Evolutionary conservation across 2,329 filamentous ascomycete genomes (phyloP).

Genomic region (Cordyceps javanica): DNA sequence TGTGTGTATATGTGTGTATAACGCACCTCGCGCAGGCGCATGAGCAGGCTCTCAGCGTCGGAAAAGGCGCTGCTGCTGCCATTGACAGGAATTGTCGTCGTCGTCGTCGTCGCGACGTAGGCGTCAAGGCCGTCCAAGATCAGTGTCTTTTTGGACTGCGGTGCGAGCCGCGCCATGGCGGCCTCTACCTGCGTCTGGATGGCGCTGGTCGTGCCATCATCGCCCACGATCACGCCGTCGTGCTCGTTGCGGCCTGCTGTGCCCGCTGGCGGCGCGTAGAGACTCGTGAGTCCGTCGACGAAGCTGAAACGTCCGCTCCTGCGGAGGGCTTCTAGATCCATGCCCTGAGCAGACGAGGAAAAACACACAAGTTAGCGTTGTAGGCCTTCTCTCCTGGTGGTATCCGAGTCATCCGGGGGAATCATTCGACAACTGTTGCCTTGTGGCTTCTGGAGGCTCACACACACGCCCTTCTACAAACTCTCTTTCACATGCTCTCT

Average conservation of each 20-base stretch:
- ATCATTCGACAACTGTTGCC: too few relatives aligned
- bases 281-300: conserved; percentile 64
- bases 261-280: conserved; percentile 35
- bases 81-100: too few relatives aligned
- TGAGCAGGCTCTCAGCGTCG: conserved; percentile 49
- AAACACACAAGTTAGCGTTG: not conserved
- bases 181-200: conserved; percentile 34
- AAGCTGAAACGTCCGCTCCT: conserved; percentile 60
- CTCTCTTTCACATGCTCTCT: too few relatives aligned
- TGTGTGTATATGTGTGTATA: too few relatives aligned
- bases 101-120: conserved; percentile 52
- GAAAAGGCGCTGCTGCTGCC: conserved; percentile 32
- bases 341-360: conserved; percentile 40
- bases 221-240: conserved; percentile 20
- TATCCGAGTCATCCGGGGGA: too few relatives aligned
- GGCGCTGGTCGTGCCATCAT: conserved; percentile 24
- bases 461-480: too few relatives aligned
- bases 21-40: conserved; percentile 58
- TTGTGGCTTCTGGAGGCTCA: too few relatives aligned
- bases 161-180: conserved; percentile 24
- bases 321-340: conserved; percentile 60
- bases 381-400: too few relatives aligned
- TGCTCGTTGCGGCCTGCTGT: not conserved
- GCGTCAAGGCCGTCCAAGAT: conserved; percentile 62
- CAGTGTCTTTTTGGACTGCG: conserved; percentile 40